phyloP scores from a whole-genome alignment of 192 early-diverging fungal genomes.

The Cladochytrium replicatum region DNA sequence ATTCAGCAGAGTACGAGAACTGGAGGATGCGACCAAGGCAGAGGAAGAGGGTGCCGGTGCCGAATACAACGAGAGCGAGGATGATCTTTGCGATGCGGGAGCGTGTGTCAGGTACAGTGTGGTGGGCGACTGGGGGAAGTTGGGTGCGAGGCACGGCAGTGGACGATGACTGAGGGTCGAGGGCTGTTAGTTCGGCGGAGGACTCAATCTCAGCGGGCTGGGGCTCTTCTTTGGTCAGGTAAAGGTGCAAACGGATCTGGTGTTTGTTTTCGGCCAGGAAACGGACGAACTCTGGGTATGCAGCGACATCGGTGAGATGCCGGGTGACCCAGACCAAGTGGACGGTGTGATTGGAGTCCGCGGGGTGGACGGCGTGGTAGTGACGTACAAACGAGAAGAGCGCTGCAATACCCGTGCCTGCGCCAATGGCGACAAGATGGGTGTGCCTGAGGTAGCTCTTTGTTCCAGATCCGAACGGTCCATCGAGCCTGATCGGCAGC shows the following conservation, averaged over 20 bases:
- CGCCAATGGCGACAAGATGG: background rate
- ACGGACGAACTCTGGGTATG: background rate
- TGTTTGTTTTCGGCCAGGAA: background rate
- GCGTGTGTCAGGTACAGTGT: background rate
- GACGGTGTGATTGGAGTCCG: background rate
- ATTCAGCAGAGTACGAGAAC: too few relatives aligned
- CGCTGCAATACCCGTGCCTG: constrained; percentile 4
- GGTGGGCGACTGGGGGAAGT: background rate
- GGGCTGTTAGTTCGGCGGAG: background rate
- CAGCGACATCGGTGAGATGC: background rate
- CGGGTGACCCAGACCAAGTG: constrained; percentile 4
- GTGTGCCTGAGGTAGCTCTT: background rate
- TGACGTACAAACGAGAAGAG: background rate
- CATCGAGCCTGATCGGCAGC: constrained; percentile 1
- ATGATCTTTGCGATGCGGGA: background rate
- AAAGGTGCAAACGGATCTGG: background rate
- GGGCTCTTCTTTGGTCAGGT: background rate
- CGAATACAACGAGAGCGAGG: constrained; percentile 1
- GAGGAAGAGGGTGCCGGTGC: background rate
- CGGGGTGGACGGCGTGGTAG: background rate
- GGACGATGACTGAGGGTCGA: background rate
- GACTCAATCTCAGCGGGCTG: background rate
- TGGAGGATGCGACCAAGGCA: background rate
- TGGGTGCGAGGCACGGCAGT: background rate
- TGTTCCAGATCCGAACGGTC: background rate